phyloP scores from a whole-genome alignment of 164 flowering plant genomes.

The Amborella trichopoda region DNA sequence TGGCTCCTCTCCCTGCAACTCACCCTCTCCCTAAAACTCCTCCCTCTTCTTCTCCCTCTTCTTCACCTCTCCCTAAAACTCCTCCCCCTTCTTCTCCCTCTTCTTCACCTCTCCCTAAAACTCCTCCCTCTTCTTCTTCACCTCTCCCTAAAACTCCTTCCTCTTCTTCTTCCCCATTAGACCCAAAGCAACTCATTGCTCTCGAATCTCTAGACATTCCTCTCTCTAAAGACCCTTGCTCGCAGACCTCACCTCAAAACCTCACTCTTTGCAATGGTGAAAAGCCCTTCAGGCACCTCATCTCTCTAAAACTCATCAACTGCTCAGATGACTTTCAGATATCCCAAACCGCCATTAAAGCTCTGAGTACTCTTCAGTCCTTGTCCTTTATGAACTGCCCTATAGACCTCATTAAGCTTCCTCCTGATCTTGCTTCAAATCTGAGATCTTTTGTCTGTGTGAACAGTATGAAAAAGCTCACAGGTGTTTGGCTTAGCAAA shows the following conservation, averaged over 20 bases:
- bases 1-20: not conserved
- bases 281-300: conserved; percentile 71
- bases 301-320: conserved; percentile 64
- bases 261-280: conserved; percentile 58
- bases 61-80: conserved; percentile 1
- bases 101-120: conserved; percentile 5
- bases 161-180: conserved; percentile 35
- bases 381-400: conserved; percentile 70
- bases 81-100: conserved; percentile 10
- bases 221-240: conserved; percentile 66
- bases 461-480: conserved; percentile 39
- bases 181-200: conserved; percentile 76
- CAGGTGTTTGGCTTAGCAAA: conserved; percentile 63
- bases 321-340: conserved; percentile 67
- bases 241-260: conserved; percentile 31
- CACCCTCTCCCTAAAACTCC: conserved; percentile 5
- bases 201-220: conserved; percentile 79
- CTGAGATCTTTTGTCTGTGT: conserved; percentile 64
- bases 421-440: conserved; percentile 39
- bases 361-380: conserved; percentile 56
- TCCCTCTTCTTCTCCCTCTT: conserved; percentile 5
- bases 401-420: conserved; percentile 40
- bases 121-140: conserved; percentile 6
- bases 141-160: conserved; percentile 6
- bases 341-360: conserved; percentile 60